Conservation (phyloP, 2,329 filamentous ascomycete genomes). For the Sporothrix luriei region DNA sequence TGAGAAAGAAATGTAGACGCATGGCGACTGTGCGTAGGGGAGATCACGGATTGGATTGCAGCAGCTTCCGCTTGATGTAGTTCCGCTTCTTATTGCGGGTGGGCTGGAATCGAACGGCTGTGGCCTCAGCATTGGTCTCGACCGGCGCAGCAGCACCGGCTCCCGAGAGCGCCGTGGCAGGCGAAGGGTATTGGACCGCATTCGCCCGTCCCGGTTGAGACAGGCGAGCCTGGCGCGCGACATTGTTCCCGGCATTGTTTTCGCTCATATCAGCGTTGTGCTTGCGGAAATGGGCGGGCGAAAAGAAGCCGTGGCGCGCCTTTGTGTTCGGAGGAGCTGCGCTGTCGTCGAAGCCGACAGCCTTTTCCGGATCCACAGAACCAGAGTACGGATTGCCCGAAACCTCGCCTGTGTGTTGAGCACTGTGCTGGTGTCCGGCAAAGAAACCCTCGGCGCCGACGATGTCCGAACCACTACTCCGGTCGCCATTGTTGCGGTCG, state of each 20-base stretch:
- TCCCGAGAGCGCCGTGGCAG: not conserved
- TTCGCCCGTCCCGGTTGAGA: slow-evolving; percentile 12
- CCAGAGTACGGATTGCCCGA: not conserved
- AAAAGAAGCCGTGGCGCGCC: slow-evolving; percentile 25
- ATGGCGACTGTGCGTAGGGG: not conserved
- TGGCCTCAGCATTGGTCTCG: not conserved
- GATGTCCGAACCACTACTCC: slow-evolving; percentile 23
- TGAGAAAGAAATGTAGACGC: too few relatives aligned
- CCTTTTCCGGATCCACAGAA: slow-evolving; percentile 21
- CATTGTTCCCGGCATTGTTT: not conserved
- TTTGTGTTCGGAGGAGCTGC: not conserved
- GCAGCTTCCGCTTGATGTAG: slow-evolving; percentile 19
- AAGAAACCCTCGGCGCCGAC: not conserved
- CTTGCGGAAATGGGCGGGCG: slow-evolving; percentile 26
- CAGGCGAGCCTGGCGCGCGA: not conserved
- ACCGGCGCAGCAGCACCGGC: not conserved
- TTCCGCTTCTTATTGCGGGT: slow-evolving; percentile 4
- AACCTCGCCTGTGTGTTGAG: not conserved
- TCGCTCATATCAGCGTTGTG: slow-evolving; percentile 1
- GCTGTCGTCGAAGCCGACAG: not conserved
- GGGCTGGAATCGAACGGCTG: not conserved
- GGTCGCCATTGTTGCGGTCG: slow-evolving; percentile 23
- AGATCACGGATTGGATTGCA: not conserved
- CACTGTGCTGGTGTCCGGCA: not conserved
- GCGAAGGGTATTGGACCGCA: not conserved